These are phyloP conservation scores for Anastatica hierochuntica DNA, from an alignment of 345 rosid species.

Conservation along the genomic window DNA sequence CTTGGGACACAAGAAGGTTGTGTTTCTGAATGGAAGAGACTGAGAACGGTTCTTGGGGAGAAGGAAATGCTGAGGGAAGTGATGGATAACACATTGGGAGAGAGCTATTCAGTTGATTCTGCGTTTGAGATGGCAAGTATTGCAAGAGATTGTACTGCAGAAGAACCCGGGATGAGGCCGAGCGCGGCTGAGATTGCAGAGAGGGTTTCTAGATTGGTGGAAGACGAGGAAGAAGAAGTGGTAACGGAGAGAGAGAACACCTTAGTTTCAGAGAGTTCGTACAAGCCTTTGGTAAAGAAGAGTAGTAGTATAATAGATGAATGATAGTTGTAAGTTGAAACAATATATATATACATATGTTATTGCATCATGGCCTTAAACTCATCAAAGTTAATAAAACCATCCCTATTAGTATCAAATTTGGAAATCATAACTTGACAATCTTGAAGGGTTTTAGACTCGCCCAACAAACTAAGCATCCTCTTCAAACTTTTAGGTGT, in stretches of 20 bases:
- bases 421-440: constrained; percentile 46
- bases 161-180: constrained; percentile 54
- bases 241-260: constrained; percentile 33
- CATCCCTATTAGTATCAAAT: constrained; percentile 55
- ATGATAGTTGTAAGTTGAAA: neutral
- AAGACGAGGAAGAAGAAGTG: constrained; percentile 36
- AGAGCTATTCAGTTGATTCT: constrained; percentile 53
- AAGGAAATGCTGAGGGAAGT: constrained; percentile 50
- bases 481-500: constrained; percentile 45
- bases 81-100: constrained; percentile 72
- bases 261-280: constrained; percentile 51
- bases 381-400: constrained; percentile 53
- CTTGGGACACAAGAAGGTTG: constrained; percentile 17
- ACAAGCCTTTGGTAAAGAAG: constrained; percentile 49
- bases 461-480: constrained; percentile 46
- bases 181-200: constrained; percentile 69
- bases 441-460: constrained; percentile 33
- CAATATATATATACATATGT: neutral
- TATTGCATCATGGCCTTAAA: constrained; percentile 54
- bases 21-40: constrained; percentile 16
- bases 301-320: neutral
- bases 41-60: constrained; percentile 30
- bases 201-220: constrained; percentile 51
- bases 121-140: constrained; percentile 59
- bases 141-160: constrained; percentile 59